Evolutionary conservation across 2,329 filamentous ascomycete genomes (phyloP).

Genomic region (Chaetomium olivaceum): DNA sequence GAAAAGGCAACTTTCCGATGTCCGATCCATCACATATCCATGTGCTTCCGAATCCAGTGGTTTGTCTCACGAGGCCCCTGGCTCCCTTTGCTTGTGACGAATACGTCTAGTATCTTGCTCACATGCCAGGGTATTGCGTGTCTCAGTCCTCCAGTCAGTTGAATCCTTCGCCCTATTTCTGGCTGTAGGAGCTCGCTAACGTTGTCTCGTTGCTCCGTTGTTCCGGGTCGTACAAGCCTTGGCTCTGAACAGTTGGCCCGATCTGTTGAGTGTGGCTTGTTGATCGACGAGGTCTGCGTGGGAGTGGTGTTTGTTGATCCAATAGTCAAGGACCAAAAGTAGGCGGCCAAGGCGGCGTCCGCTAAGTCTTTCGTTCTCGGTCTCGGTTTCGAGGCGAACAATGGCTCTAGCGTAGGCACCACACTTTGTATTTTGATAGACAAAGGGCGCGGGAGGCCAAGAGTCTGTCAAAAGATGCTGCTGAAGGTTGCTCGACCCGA

Average conservation of each 20-base stretch:
- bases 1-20: neutral
- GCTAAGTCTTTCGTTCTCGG: neutral
- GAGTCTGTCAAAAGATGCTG: neutral
- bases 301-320: neutral
- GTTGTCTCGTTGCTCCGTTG: neutral
- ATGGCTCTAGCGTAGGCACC: neutral
- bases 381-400: neutral
- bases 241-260: neutral
- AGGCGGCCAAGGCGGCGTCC: too few relatives aligned
- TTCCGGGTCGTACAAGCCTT: slow-evolving; percentile 7
- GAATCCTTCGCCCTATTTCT: neutral
- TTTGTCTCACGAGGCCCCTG: neutral
- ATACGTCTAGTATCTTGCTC: neutral
- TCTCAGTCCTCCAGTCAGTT: neutral
- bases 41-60: neutral
- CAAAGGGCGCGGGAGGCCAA: neutral
- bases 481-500: neutral
- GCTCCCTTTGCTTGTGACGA: neutral
- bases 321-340: neutral
- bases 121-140: neutral
- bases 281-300: neutral
- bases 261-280: slow-evolving; percentile 8
- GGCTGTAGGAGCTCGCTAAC: neutral
- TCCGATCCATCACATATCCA: neutral
- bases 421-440: neutral